Evolutionary conservation across 2,329 filamentous ascomycete genomes (phyloP).

Genomic region (Alternaria angustiovoidea): DNA sequence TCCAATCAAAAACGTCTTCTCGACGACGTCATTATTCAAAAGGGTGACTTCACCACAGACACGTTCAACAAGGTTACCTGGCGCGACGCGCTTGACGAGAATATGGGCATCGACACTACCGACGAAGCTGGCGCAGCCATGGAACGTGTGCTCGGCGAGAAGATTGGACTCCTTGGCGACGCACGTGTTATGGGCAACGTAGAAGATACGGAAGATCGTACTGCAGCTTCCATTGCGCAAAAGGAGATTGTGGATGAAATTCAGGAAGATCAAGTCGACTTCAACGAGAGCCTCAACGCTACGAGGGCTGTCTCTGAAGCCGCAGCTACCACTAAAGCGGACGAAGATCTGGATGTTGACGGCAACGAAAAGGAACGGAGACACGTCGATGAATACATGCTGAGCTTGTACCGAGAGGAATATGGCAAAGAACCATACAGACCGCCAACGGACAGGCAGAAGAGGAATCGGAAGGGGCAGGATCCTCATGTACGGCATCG

Average conservation of each 20-base stretch:
- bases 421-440: constrained; percentile 45
- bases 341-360: constrained; percentile 26
- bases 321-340: constrained; percentile 20
- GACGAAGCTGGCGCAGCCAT: constrained; percentile 82
- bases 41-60: constrained; percentile 97
- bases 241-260: constrained; percentile 77
- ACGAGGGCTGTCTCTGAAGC: constrained; percentile 37
- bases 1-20: constrained; percentile 97
- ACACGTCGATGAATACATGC: constrained; percentile 51
- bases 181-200: constrained; percentile 83
- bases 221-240: constrained; percentile 84
- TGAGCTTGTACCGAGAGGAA: constrained; percentile 40
- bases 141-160: constrained; percentile 80
- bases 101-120: constrained; percentile 45
- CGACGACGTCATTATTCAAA: constrained; percentile 97
- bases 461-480: constrained; percentile 39
- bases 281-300: constrained; percentile 42
- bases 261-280: constrained; percentile 55
- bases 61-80: constrained; percentile 83
- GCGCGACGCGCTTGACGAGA: constrained; percentile 70
- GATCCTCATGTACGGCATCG: constrained; percentile 42
- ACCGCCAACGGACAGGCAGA: constrained; percentile 45
- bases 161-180: constrained; percentile 62
- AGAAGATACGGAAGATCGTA: constrained; percentile 91
- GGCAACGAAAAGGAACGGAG: constrained; percentile 27